Conservation (phyloP, 2,329 filamentous ascomycete genomes). For the Ceratocystis lukuohia region DNA sequence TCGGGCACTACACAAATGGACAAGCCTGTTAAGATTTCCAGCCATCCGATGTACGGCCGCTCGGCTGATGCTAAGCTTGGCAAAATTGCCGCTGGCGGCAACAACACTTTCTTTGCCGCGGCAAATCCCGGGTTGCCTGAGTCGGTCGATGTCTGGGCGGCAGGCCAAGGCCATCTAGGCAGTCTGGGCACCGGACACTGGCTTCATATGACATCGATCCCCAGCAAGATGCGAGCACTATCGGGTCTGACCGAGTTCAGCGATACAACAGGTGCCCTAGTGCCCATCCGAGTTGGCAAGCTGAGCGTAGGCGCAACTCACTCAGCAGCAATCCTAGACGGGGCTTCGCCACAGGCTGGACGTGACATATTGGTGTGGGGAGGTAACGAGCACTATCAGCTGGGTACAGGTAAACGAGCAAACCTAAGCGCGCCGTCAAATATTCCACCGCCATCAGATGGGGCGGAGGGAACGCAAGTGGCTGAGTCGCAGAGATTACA, state of each 20-base stretch:
- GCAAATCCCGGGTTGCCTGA: constrained; percentile 36
- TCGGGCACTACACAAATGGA: constrained; percentile 35
- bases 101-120: constrained; percentile 71
- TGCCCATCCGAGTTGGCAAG: constrained; percentile 64
- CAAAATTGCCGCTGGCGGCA: constrained; percentile 65
- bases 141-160: constrained; percentile 71
- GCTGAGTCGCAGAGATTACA: constrained; percentile 61
- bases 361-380: constrained; percentile 88
- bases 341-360: constrained; percentile 52
- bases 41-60: constrained; percentile 14
- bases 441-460: constrained; percentile 61
- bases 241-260: constrained; percentile 81
- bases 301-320: constrained; percentile 71
- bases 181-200: constrained; percentile 74
- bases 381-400: constrained; percentile 84
- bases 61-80: constrained; percentile 4
- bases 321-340: constrained; percentile 68
- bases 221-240: constrained; percentile 68
- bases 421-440: constrained; percentile 66
- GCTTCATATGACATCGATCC: constrained; percentile 70
- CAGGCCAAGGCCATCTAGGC: constrained; percentile 74
- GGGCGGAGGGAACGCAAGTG: constrained; percentile 37
- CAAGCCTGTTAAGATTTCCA: constrained; percentile 5
- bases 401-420: constrained; percentile 79
- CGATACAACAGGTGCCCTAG: constrained; percentile 50